A percentile compares a stretch with the other conserved stretches of the same genome.
Conservation (phyloP, 2,329 filamentous ascomycete species). For the Fusarium multiceps region DNA sequence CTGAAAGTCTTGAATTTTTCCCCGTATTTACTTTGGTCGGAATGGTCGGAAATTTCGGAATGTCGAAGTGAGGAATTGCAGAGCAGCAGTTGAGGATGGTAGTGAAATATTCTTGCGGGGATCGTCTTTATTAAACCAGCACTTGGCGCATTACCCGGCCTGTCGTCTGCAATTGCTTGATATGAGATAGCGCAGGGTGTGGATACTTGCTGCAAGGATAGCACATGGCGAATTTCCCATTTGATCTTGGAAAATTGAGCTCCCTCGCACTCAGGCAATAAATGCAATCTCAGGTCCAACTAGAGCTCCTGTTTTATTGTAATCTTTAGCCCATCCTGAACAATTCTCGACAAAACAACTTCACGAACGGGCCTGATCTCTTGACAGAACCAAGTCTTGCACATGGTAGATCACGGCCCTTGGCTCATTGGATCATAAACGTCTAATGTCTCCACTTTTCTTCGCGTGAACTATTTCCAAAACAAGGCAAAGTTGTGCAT, state of each 20-base stretch:
- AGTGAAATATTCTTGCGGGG: conserved; percentile 9
- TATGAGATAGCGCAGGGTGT: not conserved
- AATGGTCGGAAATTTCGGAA: not conserved
- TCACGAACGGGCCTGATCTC: not conserved
- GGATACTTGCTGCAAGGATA: not conserved
- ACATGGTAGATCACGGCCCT: not conserved
- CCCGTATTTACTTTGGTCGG: not conserved
- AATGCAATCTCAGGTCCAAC: not conserved
- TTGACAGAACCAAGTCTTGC: not conserved
- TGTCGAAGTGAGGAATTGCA: not conserved
- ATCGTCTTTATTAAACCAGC: conserved; percentile 6
- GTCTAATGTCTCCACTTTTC: not conserved
- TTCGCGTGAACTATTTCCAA: not conserved
- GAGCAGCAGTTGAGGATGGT: not conserved
- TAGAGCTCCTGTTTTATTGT: not conserved
- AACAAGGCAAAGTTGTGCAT: conserved; percentile 21
- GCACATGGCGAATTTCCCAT: not conserved
- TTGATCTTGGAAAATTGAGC: not conserved
- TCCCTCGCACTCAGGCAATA: not conserved
- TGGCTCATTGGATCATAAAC: not conserved
- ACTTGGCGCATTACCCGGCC: not conserved
- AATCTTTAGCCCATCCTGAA: fast-evolving
- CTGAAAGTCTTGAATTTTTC: fast-evolving
- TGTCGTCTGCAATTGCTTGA: conserved; percentile 4
- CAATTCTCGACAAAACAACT: fast-evolving